A percentile compares a stretch with the other conserved stretches of the same genome.
Conservation (phyloP, 208 protist species). For the Leishmania amazonensis region DNA sequence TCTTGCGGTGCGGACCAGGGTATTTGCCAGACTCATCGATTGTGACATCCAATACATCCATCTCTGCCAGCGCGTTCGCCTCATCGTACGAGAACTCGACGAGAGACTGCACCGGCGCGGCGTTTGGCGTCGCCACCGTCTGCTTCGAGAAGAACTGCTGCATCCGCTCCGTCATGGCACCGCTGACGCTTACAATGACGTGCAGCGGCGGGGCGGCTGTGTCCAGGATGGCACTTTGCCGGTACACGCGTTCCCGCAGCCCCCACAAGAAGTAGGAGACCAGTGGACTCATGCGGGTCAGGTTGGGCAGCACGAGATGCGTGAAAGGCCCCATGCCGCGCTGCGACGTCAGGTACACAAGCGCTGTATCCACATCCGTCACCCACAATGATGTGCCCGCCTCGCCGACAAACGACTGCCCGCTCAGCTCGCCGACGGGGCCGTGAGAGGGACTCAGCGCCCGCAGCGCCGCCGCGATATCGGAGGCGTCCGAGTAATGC, state of each 20-base stretch:
- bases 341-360: slow-evolving; percentile 72
- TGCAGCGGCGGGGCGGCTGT: slow-evolving; percentile 37
- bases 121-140: slow-evolving; percentile 31
- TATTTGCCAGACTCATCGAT: slow-evolving; percentile 60
- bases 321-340: slow-evolving; percentile 78
- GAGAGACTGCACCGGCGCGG: slow-evolving; percentile 16
- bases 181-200: slow-evolving; percentile 46
- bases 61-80: slow-evolving; percentile 61
- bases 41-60: slow-evolving; percentile 78
- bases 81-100: slow-evolving; percentile 79
- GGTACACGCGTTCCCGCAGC: slow-evolving; percentile 65
- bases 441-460: slow-evolving; percentile 19
- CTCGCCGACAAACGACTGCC: slow-evolving; percentile 55
- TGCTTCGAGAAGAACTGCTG: slow-evolving; percentile 50
- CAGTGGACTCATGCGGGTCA: slow-evolving; percentile 60
- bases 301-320: slow-evolving; percentile 76
- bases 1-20: slow-evolving; percentile 57
- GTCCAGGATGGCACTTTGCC: slow-evolving; percentile 48
- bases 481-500: slow-evolving; percentile 70
- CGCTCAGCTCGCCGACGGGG: slow-evolving; percentile 67
- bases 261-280: slow-evolving; percentile 69
- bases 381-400: slow-evolving; percentile 69
- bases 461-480: slow-evolving; percentile 49
- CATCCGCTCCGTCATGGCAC: slow-evolving; percentile 35
- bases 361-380: slow-evolving; percentile 72